phyloP scores from a whole-genome alignment of 768 basidiomycete species.

The Auriscalpium vulgare region DNA sequence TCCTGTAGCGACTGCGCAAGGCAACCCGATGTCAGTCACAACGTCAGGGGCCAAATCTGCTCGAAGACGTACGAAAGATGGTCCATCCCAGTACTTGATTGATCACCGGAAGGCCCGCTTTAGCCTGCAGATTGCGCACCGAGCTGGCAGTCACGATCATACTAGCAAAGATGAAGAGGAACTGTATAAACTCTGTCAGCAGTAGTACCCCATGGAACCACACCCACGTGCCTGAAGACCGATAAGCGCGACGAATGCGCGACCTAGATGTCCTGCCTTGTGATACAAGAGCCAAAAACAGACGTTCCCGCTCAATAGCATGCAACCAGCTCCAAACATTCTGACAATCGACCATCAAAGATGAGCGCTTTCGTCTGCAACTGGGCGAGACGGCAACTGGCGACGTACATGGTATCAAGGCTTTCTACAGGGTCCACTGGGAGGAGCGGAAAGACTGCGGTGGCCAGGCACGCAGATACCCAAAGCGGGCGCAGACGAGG shows the following conservation, averaged over 20 bases:
- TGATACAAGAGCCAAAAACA: neutral
- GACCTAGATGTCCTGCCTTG: too few species aligned
- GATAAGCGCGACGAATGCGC: too few species aligned
- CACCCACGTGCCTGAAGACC: neutral
- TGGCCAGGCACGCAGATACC: conserved; percentile 42
- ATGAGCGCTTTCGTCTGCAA: too few species aligned
- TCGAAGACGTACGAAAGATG: conserved; percentile 44
- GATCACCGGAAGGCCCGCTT: conserved; percentile 50
- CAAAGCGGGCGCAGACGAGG: conserved; percentile 31
- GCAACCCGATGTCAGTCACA: neutral
- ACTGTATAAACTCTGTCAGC: conserved; percentile 24
- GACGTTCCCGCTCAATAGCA: neutral
- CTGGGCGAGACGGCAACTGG: neutral
- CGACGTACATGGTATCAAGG: conserved; percentile 47
- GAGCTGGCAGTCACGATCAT: conserved; percentile 54
- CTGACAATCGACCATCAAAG: neutral
- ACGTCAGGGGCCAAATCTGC: neutral
- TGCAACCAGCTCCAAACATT: neutral
- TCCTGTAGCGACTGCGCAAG: conserved; percentile 37
- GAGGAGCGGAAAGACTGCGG: conserved; percentile 62
- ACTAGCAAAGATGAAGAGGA: conserved; percentile 33
- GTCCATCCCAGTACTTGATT: conserved; percentile 63
- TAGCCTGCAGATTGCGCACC: conserved; percentile 51
- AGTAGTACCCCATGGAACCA: too few species aligned
- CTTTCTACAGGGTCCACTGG: conserved; percentile 67